Conservation (phyloP, 306 rosid genomes). For the Neltuma alba region DNA sequence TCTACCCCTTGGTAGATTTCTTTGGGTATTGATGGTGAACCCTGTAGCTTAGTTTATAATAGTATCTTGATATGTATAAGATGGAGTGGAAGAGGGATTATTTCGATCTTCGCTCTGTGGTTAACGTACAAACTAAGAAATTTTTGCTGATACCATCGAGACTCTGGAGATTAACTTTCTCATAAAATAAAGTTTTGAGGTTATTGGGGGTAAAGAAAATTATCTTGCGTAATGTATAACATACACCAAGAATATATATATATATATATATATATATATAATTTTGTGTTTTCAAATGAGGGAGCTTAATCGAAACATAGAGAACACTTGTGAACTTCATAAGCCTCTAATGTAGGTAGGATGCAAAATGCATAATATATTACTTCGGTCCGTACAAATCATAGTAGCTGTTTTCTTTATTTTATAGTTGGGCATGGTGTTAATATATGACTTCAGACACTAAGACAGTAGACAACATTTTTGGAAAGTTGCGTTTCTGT, state of each 20-base stretch:
- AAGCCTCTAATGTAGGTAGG: too few species aligned
- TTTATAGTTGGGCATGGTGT: neutral
- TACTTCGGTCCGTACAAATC: neutral
- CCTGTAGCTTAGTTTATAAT: slow-evolving; percentile 1
- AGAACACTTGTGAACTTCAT: slow-evolving; percentile 6
- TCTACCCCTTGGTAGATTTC: neutral
- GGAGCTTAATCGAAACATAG: neutral
- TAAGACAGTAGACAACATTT: neutral
- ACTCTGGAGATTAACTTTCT: neutral
- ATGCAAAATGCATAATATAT: neutral
- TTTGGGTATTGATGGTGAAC: neutral
- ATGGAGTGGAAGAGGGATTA: neutral
- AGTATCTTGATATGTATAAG: slow-evolving; percentile 16
- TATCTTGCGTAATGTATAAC: neutral
- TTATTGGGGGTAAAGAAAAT: neutral
- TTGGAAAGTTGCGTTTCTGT: neutral
- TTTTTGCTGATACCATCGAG: neutral
- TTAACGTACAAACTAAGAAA: neutral
- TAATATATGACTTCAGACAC: neutral
- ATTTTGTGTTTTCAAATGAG: neutral
- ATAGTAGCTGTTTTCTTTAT: neutral
- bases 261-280: too few species aligned
- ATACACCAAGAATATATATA: slow-evolving; percentile 6
- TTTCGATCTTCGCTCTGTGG: neutral
- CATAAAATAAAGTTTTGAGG: neutral